Evolutionary conservation across 805 yeast genomes (phyloP), one percentile per base, ranked within the genome.

Genomic region (Saccharomycopsis malanga): DNA sequence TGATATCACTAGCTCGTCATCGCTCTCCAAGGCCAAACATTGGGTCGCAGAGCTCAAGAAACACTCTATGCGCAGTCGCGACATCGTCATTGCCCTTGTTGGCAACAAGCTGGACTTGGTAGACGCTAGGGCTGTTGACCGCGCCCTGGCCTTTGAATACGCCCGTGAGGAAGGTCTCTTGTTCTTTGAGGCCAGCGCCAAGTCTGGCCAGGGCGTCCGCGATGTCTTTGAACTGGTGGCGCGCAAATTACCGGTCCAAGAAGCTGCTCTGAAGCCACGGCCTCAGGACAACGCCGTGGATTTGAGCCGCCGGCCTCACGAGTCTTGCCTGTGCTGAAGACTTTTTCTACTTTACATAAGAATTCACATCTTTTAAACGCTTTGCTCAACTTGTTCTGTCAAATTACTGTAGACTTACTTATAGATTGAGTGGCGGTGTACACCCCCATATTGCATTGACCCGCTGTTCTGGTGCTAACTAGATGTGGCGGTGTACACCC

Each of bases 21-120:
- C 87, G 2, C 68, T 82, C 46, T 72, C 70, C 41, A 78, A 80
- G 58, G 91, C 91, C 2, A 78, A 80, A 56, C 77, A 77, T 39
- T 84, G 91, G 91, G 79, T 83, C 32, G 79, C 81, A 57, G 93
- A 84, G 62, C 65, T 84, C 53, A 79, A 79, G 59, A 39, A 51
- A 2, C 58, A 62, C 37, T 46, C 56, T 4, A 53, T 53, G 6
- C 55, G 53, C 14, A 60, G 54, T 18, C 78, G 78, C 58, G 76
- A 75, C 12, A 79, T 83, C 39, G 72, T 76, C 21, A 79, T 83
- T 52, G 76, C 82, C 6, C 63, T 84, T 34, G 86, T 81, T n/a
- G 94, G 89, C n/a, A 84, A 84, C 59, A 84, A 84, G 58, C 56
- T 71, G 1, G 94, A 84, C 65, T 66, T 84, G 54, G 73, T 61